Conservation (phyloP, 441 rosid genomes). For the Omphalea diandra region DNA sequence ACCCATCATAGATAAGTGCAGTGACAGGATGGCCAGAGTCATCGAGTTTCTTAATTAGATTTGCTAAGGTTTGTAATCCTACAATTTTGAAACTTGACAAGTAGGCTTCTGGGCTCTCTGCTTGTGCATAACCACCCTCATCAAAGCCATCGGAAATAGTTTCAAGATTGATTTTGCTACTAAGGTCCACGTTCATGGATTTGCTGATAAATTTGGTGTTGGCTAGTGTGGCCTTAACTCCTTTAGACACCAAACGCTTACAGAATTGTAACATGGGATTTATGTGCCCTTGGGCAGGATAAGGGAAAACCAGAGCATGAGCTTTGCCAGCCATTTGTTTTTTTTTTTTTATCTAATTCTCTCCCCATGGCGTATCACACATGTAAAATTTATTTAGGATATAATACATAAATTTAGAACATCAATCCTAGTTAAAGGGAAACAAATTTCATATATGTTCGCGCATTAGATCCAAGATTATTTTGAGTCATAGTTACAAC, state of each 20-base stretch:
- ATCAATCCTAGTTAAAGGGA: too few relatives aligned
- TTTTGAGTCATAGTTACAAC: too few relatives aligned
- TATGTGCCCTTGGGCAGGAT: constrained; percentile 44
- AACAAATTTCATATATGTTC: too few relatives aligned
- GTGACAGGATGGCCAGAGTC: neutral
- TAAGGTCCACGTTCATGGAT: neutral
- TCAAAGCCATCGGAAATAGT: constrained; percentile 25
- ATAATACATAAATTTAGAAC: too few relatives aligned
- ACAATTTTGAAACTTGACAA: constrained; percentile 1
- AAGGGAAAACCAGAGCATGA: constrained; percentile 33
- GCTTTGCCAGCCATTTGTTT: too few relatives aligned
- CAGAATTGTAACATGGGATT: constrained; percentile 61
- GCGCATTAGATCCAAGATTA: too few relatives aligned
- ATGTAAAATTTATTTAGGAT: too few relatives aligned
- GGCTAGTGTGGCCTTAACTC: constrained; percentile 28
- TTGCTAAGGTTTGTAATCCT: constrained; percentile 16
- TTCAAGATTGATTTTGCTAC: neutral
- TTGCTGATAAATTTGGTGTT: constrained; percentile 15
- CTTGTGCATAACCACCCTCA: constrained; percentile 11
- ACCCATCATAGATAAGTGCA: constrained; percentile 20
- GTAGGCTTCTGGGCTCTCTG: constrained; percentile 17
- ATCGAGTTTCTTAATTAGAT: constrained; percentile 20
- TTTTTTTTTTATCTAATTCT: too few relatives aligned
- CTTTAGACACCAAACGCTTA: constrained; percentile 47
- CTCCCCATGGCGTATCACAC: too few relatives aligned